These are phyloP conservation scores for Apiosordaria backusii DNA, from an alignment of 495 filamentous ascomycete genomes.

Conservation along the genomic window DNA sequence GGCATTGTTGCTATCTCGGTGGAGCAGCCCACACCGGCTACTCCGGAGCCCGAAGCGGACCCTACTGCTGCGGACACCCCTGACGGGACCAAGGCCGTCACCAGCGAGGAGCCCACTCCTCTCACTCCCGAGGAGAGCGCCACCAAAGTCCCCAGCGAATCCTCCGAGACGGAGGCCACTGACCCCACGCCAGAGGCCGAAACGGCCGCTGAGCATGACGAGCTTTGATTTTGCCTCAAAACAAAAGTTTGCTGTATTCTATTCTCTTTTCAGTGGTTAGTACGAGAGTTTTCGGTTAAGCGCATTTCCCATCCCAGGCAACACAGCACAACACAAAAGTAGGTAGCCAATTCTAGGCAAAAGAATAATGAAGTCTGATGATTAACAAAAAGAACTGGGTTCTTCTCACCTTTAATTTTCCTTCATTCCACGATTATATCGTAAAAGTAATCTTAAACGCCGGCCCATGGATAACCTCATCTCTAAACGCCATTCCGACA, in stretches of 20 bases:
- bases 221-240: conserved; percentile 35
- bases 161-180: conserved; percentile 26
- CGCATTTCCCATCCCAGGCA: not conserved
- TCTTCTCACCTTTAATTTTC: not conserved
- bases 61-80: conserved; percentile 35
- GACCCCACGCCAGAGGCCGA: conserved; percentile 29
- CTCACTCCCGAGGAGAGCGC: conserved; percentile 39
- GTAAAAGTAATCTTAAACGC: not conserved
- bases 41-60: conserved; percentile 36
- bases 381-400: not conserved
- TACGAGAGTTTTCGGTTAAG: not conserved
- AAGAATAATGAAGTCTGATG: not conserved
- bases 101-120: conserved; percentile 26
- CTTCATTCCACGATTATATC: not conserved
- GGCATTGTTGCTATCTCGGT: conserved; percentile 61
- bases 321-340: not conserved
- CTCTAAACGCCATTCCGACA: not conserved
- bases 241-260: not conserved
- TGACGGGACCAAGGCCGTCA: conserved; percentile 35
- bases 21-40: conserved; percentile 39
- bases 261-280: not conserved
- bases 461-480: not conserved
- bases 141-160: conserved; percentile 26
- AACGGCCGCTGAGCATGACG: conserved; percentile 38
- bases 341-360: not conserved